Conservation (phyloP, 306 rosid species). For the Fragaria ananassa region DNA sequence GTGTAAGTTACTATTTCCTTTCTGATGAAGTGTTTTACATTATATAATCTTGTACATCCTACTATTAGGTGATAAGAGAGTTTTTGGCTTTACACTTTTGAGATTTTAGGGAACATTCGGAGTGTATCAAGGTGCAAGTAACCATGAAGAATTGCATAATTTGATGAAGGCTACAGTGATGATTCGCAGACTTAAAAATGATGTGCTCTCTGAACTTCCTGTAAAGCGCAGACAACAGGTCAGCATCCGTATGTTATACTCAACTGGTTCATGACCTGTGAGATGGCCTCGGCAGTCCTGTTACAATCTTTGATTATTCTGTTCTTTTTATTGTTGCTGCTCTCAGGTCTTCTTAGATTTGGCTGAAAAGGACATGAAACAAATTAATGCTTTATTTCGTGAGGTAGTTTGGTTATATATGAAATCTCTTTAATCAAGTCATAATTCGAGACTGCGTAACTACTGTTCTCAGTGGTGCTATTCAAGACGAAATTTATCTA, state of each 20-base stretch:
- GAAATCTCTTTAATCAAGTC: neutral
- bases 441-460: neutral
- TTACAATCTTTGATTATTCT: constrained; percentile 6
- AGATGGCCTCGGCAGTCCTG: constrained; percentile 3
- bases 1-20: constrained; percentile 62
- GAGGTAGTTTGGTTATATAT: constrained; percentile 50
- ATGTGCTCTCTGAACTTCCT: constrained; percentile 90
- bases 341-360: constrained; percentile 81
- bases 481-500: neutral
- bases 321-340: constrained; percentile 8
- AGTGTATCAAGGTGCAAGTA: constrained; percentile 94
- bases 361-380: constrained; percentile 88
- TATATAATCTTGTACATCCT: constrained; percentile 1
- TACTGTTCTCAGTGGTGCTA: neutral
- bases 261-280: constrained; percentile 9
- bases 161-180: constrained; percentile 86
- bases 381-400: constrained; percentile 67
- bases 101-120: constrained; percentile 74
- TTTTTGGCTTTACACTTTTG: constrained; percentile 12
- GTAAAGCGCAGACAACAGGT: constrained; percentile 96
- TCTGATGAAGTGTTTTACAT: neutral
- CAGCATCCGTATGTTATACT: constrained; percentile 1
- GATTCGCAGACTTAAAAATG: constrained; percentile 95
- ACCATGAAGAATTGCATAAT: constrained; percentile 94
- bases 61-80: constrained; percentile 13